Base-by-base conservation (phyloP, 768 basidiomycete genomes). In the Myochromella boudieri region DNA sequence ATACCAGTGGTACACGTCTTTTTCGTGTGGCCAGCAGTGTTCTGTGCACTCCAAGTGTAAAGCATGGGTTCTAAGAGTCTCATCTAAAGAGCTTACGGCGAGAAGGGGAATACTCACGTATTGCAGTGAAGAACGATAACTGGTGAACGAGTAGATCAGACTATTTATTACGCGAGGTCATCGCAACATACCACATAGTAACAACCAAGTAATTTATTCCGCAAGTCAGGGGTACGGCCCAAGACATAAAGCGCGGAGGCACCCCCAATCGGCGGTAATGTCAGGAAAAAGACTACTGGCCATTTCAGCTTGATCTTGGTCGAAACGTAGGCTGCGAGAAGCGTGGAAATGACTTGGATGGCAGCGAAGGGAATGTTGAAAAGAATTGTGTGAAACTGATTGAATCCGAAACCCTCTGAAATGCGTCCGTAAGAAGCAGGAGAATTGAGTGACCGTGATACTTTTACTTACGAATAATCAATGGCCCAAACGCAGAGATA, bases 351-450 rank as follows among this genome's bases (percentile, higher is more conserved):
- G 26, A 74, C 63, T 56, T 76, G 74, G 15, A 78, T 55, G 9
- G 63, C 62, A 17, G 65, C 60, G 56, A 76, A 78, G 3, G 75
- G 75, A 46, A 75, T 72, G 49, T 75, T 75, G 61, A 79, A 70
- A n/a, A 77, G 59, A 26, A 77, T 72, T 24, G 74, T 72, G 3
- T 66, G 33, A 41, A 69, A 68, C 42, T 66, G 55, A 42, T 69
- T 56, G 53, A 74, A 76, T 11, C 72, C 74, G 44, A 73, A 72
- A 10, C 72, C 70, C 50, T 62, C 60, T 63, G n/a, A n/a, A n/a
- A 29, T 14, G 28, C 12, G 32, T 12, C 6, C 8, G 22, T 32
- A 1, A 11, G 29, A n/a, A 40, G 31, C 15, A 37, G 8, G 15
- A n/a, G n/a, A n/a, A n/a, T n/a, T n/a, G n/a, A n/a, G n/a, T n/a